Conservation (phyloP, 495 filamentous ascomycete species). For the Aspergillus mulundensis region DNA sequence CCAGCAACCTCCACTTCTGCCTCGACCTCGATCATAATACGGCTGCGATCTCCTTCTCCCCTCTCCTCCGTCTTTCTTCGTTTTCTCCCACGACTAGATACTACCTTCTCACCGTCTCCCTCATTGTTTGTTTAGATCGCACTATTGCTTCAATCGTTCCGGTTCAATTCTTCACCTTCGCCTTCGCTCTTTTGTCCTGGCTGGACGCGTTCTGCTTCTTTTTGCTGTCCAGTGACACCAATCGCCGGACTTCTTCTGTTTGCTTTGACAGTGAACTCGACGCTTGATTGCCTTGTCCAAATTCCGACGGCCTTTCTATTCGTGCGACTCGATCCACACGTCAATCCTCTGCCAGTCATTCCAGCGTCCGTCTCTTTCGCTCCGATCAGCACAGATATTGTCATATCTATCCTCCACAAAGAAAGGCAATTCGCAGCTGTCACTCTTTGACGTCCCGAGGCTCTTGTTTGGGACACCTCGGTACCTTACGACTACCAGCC, state of each 20-base stretch:
- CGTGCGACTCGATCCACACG: constrained; percentile 15
- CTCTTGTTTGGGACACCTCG: neutral
- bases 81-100: neutral
- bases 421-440: constrained; percentile 11
- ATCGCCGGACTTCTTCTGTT: constrained; percentile 3
- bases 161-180: neutral
- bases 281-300: neutral
- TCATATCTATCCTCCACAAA: constrained; percentile 7
- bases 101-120: neutral
- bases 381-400: neutral
- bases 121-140: constrained; percentile 1
- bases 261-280: constrained; percentile 18
- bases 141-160: neutral
- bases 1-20: neutral
- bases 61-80: neutral
- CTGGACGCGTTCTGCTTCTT: neutral
- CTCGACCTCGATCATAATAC: neutral
- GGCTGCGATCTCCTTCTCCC: neutral
- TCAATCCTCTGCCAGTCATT: constrained; percentile 11
- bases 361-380: neutral
- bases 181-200: constrained; percentile 1
- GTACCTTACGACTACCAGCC: neutral
- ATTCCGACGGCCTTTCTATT: constrained; percentile 7
- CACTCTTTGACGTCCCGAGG: neutral
- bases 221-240: constrained; percentile 5